Evolutionary conservation across 1,284 basidiomycete species (phyloP).

Genomic region (Wolfiporia cocos): DNA sequence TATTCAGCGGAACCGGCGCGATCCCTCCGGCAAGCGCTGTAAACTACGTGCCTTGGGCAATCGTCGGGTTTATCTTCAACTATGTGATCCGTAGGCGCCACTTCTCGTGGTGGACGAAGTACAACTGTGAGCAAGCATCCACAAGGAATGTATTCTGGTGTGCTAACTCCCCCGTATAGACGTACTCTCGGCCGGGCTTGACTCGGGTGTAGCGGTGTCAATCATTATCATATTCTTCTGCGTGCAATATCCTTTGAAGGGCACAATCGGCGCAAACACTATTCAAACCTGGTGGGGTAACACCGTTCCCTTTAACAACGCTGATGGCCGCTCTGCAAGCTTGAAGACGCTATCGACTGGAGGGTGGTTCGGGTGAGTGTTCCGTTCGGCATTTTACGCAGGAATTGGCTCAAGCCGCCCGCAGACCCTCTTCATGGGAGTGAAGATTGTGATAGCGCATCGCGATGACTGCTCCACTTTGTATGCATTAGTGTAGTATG

Average conservation of each 20-base stretch:
- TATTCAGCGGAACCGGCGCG: constrained; percentile 43
- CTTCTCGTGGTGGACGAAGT: constrained; percentile 52
- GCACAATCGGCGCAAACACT: constrained; percentile 47
- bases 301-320: constrained; percentile 39
- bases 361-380: constrained; percentile 33
- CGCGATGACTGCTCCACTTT: too few species aligned
- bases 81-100: constrained; percentile 43
- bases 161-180: constrained; percentile 19
- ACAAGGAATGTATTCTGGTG: neutral
- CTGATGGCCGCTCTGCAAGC: constrained; percentile 31
- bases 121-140: constrained; percentile 29
- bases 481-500: too few species aligned
- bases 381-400: neutral
- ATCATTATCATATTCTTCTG: constrained; percentile 61
- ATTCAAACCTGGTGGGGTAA: constrained; percentile 74
- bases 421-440: constrained; percentile 5
- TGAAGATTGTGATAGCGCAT: too few species aligned
- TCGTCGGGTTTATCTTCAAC: constrained; percentile 49
- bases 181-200: constrained; percentile 53
- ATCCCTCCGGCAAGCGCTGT: constrained; percentile 45
- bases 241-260: constrained; percentile 59
- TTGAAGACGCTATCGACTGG: constrained; percentile 24
- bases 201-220: constrained; percentile 54
- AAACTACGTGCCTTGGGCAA: constrained; percentile 45
- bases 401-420: neutral